Conservation (phyloP, 2,329 filamentous ascomycete species). For the Pestalotiopsis sp. region DNA sequence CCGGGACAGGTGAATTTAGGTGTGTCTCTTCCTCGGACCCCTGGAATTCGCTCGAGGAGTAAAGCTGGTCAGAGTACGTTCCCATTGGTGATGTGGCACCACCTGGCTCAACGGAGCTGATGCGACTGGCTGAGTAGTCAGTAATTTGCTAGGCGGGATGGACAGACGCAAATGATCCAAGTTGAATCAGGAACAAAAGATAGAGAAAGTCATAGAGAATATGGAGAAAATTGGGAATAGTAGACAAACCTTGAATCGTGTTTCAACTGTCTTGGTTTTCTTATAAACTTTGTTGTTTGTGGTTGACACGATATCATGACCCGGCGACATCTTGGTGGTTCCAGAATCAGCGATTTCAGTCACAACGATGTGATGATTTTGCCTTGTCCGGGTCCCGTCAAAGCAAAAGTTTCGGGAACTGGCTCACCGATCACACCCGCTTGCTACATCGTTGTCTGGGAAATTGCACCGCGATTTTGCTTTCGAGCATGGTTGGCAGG, state of each 20-base stretch:
- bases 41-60: neutral
- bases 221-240: too few relatives aligned
- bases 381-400: neutral
- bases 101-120: neutral
- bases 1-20: neutral
- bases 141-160: neutral
- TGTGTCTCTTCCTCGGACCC: neutral
- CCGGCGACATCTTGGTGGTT: conserved; percentile 22
- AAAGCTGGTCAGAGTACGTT: neutral
- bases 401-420: neutral
- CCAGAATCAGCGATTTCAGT: neutral
- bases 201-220: neutral
- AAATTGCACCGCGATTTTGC: conserved; percentile 30
- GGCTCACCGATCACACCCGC: conserved; percentile 26
- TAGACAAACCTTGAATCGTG: conserved; percentile 17
- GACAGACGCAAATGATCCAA: too few relatives aligned
- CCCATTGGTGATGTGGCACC: neutral
- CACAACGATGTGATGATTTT: neutral
- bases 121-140: neutral
- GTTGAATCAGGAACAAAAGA: neutral
- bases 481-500: conserved; percentile 28
- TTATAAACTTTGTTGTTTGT: conserved; percentile 27
- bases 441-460: conserved; percentile 20
- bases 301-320: conserved; percentile 24
- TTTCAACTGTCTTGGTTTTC: conserved; percentile 29